phyloP scores from a whole-genome alignment of 1,284 basidiomycete genomes.

The Hemileia vastatrix region DNA sequence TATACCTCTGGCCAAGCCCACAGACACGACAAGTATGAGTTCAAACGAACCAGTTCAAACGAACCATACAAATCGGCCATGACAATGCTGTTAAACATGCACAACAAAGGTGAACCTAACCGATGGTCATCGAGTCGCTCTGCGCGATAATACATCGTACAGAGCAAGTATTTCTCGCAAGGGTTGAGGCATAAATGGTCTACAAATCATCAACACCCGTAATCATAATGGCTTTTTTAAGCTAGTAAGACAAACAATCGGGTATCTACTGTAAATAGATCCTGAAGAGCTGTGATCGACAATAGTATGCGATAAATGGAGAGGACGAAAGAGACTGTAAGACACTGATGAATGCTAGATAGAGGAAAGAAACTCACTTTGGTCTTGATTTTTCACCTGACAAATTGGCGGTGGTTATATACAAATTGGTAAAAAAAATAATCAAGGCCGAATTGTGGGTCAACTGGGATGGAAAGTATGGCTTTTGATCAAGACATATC shows the following conservation, averaged over 20 bases:
- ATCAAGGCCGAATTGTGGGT: too few species aligned
- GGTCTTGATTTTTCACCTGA: too few species aligned
- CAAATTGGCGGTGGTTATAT: too few species aligned
- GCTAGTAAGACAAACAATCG: slow-evolving; percentile 23
- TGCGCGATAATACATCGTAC: too few species aligned
- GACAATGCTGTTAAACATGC: neutral
- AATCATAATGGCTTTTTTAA: slow-evolving; percentile 20
- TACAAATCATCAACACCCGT: slow-evolving; percentile 18
- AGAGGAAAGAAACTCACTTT: slow-evolving; percentile 10
- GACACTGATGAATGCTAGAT: neutral
- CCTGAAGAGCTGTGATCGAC: slow-evolving; percentile 20
- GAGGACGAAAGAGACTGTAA: neutral
- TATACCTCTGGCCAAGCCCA: slow-evolving; percentile 2
- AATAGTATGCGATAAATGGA: neutral
- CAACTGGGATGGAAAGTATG: too few species aligned
- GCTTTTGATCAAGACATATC: too few species aligned
- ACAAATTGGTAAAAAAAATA: too few species aligned
- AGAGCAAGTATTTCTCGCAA: neutral
- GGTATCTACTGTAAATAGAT: slow-evolving; percentile 26
- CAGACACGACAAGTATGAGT: too few species aligned
- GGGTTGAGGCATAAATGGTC: neutral
- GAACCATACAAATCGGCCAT: neutral
- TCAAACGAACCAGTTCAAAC: neutral
- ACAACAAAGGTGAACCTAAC: neutral
- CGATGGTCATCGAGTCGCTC: slow-evolving; percentile 7